These are phyloP conservation scores for Pleoardoris graminearum DNA, from an alignment of 2,329 filamentous ascomycete species.

Conservation along the genomic window DNA sequence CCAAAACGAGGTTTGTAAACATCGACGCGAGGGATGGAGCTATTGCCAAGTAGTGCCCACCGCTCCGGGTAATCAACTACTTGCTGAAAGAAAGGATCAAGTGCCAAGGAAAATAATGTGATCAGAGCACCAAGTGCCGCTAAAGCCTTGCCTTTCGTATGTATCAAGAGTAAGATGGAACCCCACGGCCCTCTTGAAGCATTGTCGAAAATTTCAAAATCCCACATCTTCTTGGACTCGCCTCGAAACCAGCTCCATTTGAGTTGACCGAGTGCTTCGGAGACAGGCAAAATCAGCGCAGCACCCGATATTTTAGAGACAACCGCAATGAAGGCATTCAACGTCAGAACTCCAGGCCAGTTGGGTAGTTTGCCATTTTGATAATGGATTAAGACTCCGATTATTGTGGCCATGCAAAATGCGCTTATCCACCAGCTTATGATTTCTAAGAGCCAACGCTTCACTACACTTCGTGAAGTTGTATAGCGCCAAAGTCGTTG, in stretches of 20 bases:
- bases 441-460: constrained; percentile 32
- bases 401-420: constrained; percentile 26
- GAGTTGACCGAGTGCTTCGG: constrained; percentile 39
- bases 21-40: constrained; percentile 16
- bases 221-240: constrained; percentile 35
- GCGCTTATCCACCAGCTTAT: constrained; percentile 34
- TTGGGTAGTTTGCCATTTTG: constrained; percentile 8
- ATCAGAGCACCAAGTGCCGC: constrained; percentile 30
- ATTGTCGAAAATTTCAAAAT: constrained; percentile 45
- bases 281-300: constrained; percentile 30
- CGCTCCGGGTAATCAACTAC: constrained; percentile 30
- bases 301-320: constrained; percentile 35
- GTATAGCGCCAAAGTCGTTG: constrained; percentile 22
- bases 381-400: constrained; percentile 17
- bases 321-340: constrained; percentile 35
- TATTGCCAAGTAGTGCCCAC: constrained; percentile 16
- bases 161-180: constrained; percentile 17
- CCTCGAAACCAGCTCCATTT: constrained; percentile 43
- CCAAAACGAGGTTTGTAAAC: constrained; percentile 10
- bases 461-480: constrained; percentile 18
- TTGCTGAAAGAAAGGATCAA: constrained; percentile 42
- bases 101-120: constrained; percentile 20
- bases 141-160: constrained; percentile 24
- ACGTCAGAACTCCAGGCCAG: constrained; percentile 22
- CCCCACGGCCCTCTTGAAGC: constrained; percentile 36